Evolutionary conservation across 148 eudicot genomes (phyloP).

Genomic region (Rhododendron kiyosumense): DNA sequence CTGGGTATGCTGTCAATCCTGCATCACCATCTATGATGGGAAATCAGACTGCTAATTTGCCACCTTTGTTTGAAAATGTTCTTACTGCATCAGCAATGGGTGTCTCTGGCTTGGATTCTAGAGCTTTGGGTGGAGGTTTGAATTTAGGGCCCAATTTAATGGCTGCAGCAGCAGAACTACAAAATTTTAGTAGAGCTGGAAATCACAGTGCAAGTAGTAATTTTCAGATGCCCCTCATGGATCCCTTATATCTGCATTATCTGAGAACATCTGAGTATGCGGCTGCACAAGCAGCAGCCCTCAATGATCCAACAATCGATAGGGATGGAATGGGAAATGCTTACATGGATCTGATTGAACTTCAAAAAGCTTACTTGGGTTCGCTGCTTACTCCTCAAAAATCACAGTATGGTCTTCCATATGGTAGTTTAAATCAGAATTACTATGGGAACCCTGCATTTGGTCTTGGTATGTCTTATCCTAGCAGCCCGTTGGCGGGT

Average conservation of each 20-base stretch:
- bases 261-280: slow-evolving; percentile 59
- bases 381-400: slow-evolving; percentile 64
- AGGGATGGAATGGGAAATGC: slow-evolving; percentile 45
- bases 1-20: slow-evolving; percentile 59
- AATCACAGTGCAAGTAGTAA: slow-evolving; percentile 34
- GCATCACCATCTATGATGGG: slow-evolving; percentile 63
- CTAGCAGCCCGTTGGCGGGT: slow-evolving; percentile 53
- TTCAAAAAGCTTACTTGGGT: slow-evolving; percentile 76
- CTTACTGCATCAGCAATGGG: slow-evolving; percentile 27
- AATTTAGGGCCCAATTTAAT: slow-evolving; percentile 54
- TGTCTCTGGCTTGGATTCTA: slow-evolving; percentile 47
- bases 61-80: slow-evolving; percentile 58
- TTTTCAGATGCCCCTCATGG: slow-evolving; percentile 44
- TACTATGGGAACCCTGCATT: slow-evolving; percentile 56
- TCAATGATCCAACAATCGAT: slow-evolving; percentile 51
- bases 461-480: slow-evolving; percentile 63
- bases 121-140: slow-evolving; percentile 49
- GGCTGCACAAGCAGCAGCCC: slow-evolving; percentile 26
- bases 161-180: slow-evolving; percentile 60
- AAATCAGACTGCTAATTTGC: slow-evolving; percentile 51
- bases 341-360: slow-evolving; percentile 55
- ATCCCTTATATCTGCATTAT: slow-evolving; percentile 67
- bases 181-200: slow-evolving; percentile 49
- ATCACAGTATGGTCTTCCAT: slow-evolving; percentile 55
- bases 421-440: slow-evolving; percentile 54